Conservation (phyloP, 371 early-diverging fungal species). For the Saksenaea vasiformis region DNA sequence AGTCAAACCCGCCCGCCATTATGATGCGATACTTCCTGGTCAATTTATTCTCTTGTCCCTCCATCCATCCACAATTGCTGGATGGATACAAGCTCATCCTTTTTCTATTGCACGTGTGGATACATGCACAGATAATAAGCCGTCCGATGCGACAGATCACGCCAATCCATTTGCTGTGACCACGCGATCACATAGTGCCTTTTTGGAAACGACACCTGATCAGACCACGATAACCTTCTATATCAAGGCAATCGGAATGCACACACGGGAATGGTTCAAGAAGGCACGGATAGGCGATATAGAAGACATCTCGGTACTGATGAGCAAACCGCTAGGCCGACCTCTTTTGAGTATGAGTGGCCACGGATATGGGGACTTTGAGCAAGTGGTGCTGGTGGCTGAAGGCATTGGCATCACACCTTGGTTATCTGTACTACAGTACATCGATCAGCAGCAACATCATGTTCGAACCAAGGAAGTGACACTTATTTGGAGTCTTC, state of each 20-base stretch:
- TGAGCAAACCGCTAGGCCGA: constrained; percentile 36
- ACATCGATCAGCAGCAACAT: constrained; percentile 17
- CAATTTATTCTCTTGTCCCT: constrained; percentile 34
- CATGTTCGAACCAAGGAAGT: constrained; percentile 17
- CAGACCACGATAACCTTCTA: constrained; percentile 30
- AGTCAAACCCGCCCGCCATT: constrained; percentile 19
- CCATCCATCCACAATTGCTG: constrained; percentile 6
- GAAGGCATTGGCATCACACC: constrained; percentile 51
- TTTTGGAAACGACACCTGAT: not conserved
- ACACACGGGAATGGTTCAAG: constrained; percentile 17
- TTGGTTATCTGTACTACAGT: constrained; percentile 39
- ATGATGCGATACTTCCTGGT: constrained; percentile 15
- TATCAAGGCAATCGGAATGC: constrained; percentile 27
- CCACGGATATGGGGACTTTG: constrained; percentile 28
- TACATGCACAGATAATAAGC: not conserved
- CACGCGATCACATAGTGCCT: not conserved
- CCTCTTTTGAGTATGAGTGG: constrained; percentile 13
- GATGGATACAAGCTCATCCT: constrained; percentile 26
- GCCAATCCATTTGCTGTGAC: not conserved
- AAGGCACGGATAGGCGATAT: not conserved
- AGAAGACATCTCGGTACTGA: constrained; percentile 10
- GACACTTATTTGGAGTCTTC: constrained; percentile 28
- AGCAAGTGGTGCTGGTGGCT: constrained; percentile 31
- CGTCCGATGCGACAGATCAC: not conserved
- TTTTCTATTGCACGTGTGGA: constrained; percentile 42